Conservation (phyloP, 148 eudicot species). For the Simmondsia chinensis region DNA sequence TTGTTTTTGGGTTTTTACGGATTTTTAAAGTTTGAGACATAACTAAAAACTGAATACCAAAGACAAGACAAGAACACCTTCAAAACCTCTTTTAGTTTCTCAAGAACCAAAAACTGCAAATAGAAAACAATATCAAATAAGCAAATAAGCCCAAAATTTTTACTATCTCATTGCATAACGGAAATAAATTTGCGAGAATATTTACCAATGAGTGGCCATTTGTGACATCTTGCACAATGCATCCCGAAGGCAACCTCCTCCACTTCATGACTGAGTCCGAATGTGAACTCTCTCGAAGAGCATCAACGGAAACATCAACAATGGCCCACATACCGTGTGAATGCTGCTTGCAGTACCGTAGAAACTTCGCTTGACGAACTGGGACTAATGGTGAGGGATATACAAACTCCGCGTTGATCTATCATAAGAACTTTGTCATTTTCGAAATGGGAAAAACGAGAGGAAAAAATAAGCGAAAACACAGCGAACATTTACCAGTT, state of each 20-base stretch:
- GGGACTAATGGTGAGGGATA: slow-evolving; percentile 64
- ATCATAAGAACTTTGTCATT: background rate
- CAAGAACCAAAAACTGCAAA: no score
- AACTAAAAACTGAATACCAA: no score
- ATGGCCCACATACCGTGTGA: slow-evolving; percentile 61
- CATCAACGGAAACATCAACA: slow-evolving; percentile 68
- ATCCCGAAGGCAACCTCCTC: slow-evolving; percentile 83
- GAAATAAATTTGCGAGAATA: background rate
- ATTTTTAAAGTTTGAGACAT: no score
- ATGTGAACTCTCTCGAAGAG: slow-evolving; percentile 25
- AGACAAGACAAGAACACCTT: no score
- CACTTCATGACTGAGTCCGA: slow-evolving; percentile 22
- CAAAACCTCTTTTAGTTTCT: no score
- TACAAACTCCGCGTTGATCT: slow-evolving; percentile 32
- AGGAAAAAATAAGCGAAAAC: background rate
- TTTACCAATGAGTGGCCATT: slow-evolving; percentile 71
- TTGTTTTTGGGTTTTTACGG: no score
- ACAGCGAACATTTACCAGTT: slow-evolving; percentile 41
- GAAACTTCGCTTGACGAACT: slow-evolving; percentile 49
- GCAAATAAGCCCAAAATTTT: no score
- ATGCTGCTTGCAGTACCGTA: slow-evolving; percentile 67
- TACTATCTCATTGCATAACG: background rate
- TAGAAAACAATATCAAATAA: no score
- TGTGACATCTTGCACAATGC: slow-evolving; percentile 60
- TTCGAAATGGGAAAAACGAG: background rate